Conservation (phyloP, 2,329 filamentous ascomycete species). For the Gnomoniopsis smithogilvyi region DNA sequence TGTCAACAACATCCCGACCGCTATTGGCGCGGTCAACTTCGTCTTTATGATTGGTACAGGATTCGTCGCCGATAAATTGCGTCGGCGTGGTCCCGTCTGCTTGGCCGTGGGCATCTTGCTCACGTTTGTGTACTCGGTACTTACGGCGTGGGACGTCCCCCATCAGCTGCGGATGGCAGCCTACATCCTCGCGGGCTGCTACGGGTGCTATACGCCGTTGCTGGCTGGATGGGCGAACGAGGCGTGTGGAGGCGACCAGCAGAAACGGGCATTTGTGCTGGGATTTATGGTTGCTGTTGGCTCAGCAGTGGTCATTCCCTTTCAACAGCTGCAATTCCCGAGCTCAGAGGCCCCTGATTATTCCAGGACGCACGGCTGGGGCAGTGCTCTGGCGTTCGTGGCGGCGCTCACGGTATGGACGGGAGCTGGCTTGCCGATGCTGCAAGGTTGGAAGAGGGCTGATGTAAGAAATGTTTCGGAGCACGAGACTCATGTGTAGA, state of each 20-base stretch:
- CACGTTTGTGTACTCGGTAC: conserved; percentile 33
- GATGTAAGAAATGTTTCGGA: conserved; percentile 8
- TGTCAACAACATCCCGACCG: conserved; percentile 44
- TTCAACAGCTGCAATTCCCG: conserved; percentile 36
- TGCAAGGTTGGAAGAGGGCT: conserved; percentile 21
- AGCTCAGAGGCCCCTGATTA: conserved; percentile 34
- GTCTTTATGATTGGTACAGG: conserved; percentile 33
- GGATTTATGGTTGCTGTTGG: conserved; percentile 36
- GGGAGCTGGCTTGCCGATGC: conserved; percentile 26
- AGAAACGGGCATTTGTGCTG: conserved; percentile 38
- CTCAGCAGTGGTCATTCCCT: conserved; percentile 34
- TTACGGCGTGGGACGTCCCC: conserved; percentile 35
- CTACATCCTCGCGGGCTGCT: conserved; percentile 37
- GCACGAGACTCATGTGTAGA: conserved; percentile 5
- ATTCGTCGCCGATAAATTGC: conserved; percentile 30
- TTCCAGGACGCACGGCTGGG: conserved; percentile 33
- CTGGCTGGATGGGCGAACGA: conserved; percentile 39
- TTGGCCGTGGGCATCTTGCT: conserved; percentile 32
- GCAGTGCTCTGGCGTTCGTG: conserved; percentile 29
- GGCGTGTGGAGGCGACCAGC: conserved; percentile 38
- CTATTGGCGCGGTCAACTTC: conserved; percentile 40
- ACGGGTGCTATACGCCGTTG: conserved; percentile 39
- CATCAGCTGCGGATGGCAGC: conserved; percentile 34
- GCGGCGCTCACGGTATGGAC: conserved; percentile 33
- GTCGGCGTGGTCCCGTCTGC: conserved; percentile 33